phyloP scores from a whole-genome alignment of 306 rosid genomes.

The Sicyos edulis region DNA sequence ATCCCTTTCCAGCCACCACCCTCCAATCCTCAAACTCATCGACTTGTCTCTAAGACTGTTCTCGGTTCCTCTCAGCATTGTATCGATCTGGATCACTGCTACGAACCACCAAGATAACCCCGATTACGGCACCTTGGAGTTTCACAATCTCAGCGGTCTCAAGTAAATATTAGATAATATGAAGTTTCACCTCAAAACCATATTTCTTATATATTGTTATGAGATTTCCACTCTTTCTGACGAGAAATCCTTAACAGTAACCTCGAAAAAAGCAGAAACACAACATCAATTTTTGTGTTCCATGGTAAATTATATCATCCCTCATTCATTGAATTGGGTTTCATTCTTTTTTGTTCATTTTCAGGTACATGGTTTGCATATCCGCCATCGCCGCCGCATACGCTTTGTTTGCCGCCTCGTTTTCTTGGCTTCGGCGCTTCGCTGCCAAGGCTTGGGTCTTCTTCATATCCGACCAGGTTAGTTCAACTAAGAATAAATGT shows the following conservation, averaged over 20 bases:
- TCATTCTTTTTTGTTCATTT: neutral
- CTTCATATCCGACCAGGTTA: slow-evolving; percentile 85
- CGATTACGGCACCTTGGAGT: slow-evolving; percentile 53
- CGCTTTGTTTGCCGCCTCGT: slow-evolving; percentile 48
- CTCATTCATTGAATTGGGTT: neutral
- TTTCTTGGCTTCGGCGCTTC: slow-evolving; percentile 44
- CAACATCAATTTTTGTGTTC: too few species aligned
- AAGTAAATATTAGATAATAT: slow-evolving; percentile 30
- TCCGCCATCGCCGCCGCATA: slow-evolving; percentile 56
- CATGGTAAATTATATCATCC: neutral
- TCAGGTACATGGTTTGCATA: slow-evolving; percentile 72
- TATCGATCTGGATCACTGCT: slow-evolving; percentile 63
- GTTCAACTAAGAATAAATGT: neutral
- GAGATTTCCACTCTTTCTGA: too few species aligned
- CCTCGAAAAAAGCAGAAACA: neutral
- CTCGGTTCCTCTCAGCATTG: slow-evolving; percentile 57
- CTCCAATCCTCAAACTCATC: slow-evolving; percentile 43
- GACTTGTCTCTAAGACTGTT: slow-evolving; percentile 52
- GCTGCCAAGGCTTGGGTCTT: slow-evolving; percentile 68
- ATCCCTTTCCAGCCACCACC: slow-evolving; percentile 11
- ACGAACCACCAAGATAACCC: slow-evolving; percentile 56
- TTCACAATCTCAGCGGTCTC: slow-evolving; percentile 56
- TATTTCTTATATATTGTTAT: too few species aligned
- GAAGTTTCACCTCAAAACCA: too few species aligned
- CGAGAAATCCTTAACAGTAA: too few species aligned